A percentile compares a stretch with the other conserved stretches of the same genome.
phyloP scores from a whole-genome alignment of 441 rosid species.

The Syzygium syzygioides region DNA sequence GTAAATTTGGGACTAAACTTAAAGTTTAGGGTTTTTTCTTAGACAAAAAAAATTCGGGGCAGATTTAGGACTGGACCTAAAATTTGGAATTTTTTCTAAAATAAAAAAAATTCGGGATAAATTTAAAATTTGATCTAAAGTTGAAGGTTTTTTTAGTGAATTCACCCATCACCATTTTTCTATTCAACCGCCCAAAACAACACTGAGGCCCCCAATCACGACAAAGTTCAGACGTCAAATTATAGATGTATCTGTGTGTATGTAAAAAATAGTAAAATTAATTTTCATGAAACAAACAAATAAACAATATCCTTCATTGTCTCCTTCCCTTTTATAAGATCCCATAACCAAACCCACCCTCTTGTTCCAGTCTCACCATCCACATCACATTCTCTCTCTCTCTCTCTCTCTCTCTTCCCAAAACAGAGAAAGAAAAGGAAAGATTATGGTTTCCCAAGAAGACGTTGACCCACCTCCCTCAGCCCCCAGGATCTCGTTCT shows the following conservation, averaged over 20 bases:
- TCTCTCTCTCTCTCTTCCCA: neutral
- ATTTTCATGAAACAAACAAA: neutral
- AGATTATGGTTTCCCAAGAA: slow-evolving; percentile 3
- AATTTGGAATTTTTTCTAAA: no score
- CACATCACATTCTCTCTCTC: neutral
- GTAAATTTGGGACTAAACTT: no score
- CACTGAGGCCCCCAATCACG: neutral
- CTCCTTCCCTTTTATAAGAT: neutral
- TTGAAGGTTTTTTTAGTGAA: no score
- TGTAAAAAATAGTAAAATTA: no score
- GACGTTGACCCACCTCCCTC: neutral
- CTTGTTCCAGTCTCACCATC: neutral
- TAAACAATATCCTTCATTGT: neutral
- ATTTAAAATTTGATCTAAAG: no score
- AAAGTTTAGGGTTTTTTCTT: no score
- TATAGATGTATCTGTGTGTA: neutral
- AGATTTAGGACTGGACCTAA: no score
- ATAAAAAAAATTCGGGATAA: no score
- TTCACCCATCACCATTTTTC: neutral
- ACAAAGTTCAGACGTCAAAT: neutral
- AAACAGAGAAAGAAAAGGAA: neutral
- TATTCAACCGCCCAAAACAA: neutral
- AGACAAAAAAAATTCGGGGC: no score
- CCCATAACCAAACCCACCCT: neutral
- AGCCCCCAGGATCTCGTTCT: slow-evolving; percentile 10